Conservation (phyloP, 2,329 filamentous ascomycete species). For the Chaetomiaceae sp. region DNA sequence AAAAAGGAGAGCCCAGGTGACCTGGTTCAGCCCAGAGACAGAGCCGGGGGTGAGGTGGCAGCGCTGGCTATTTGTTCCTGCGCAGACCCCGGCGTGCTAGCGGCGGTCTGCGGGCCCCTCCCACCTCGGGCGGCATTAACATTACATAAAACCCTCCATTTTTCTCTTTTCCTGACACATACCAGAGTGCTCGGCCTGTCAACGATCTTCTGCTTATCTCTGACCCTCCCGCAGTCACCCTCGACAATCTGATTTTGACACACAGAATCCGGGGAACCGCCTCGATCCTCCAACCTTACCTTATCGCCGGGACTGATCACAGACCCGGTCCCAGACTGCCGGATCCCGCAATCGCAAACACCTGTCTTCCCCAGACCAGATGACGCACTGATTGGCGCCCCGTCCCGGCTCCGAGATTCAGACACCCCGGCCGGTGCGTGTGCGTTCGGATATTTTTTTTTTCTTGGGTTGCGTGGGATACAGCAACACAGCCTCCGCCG, state of each 20-base stretch:
- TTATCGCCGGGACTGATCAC: constrained; percentile 31
- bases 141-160: constrained; percentile 47
- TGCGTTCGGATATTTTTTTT: constrained; percentile 27
- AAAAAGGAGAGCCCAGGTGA: constrained; percentile 22
- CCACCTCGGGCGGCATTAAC: constrained; percentile 34
- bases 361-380: constrained; percentile 23
- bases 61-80: constrained; percentile 25
- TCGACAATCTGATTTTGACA: constrained; percentile 29
- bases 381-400: constrained; percentile 41
- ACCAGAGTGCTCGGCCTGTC: constrained; percentile 39
- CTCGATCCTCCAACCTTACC: constrained; percentile 31
- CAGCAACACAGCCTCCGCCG: constrained; percentile 7
- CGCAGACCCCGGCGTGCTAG: constrained; percentile 19
- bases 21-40: constrained; percentile 22
- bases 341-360: constrained; percentile 36
- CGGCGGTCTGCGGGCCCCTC: constrained; percentile 25
- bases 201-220: constrained; percentile 36
- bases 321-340: constrained; percentile 35
- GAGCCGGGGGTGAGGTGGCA: constrained; percentile 21
- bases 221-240: constrained; percentile 27
- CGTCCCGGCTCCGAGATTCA: constrained; percentile 26
- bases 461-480: constrained; percentile 14
- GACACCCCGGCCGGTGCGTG: constrained; percentile 24
- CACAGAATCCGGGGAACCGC: constrained; percentile 30
- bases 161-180: constrained; percentile 40